phyloP scores from a whole-genome alignment of 2,329 filamentous ascomycete genomes.

The Fusarium odoratissimum region DNA sequence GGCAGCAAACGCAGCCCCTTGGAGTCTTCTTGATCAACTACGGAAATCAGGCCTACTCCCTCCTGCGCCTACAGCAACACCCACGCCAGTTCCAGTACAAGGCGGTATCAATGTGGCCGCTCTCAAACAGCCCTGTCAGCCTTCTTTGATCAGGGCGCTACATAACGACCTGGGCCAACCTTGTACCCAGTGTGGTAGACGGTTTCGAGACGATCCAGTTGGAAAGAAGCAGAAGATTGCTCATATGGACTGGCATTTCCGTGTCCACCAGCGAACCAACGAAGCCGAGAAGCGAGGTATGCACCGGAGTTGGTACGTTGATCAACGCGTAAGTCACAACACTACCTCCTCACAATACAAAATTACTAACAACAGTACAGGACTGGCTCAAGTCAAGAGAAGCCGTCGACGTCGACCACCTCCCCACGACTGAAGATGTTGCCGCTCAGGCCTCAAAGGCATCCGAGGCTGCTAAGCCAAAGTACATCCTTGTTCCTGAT shows the following conservation, averaged over 20 bases:
- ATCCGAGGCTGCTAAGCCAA: conserved; percentile 60
- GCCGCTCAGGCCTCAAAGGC: conserved; percentile 51
- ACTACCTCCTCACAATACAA: neutral
- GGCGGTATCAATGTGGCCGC: conserved; percentile 73
- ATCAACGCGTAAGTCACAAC: conserved; percentile 75
- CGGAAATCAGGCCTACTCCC: conserved; percentile 74
- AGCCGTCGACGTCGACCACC: conserved; percentile 73
- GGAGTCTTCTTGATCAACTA: conserved; percentile 74
- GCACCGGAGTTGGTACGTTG: conserved; percentile 94
- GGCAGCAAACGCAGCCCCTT: conserved; percentile 58
- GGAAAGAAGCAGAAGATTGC: conserved; percentile 88
- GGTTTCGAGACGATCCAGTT: conserved; percentile 81
- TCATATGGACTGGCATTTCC: conserved; percentile 99
- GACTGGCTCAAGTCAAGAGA: conserved; percentile 93
- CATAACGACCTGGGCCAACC: conserved; percentile 87
- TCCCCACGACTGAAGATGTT: conserved; percentile 49
- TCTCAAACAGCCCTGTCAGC: conserved; percentile 79
- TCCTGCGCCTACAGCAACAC: conserved; percentile 55
- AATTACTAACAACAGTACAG: conserved; percentile 56
- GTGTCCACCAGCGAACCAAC: conserved; percentile 87
- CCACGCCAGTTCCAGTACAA: conserved; percentile 56
- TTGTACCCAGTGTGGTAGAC: conserved; percentile 90
- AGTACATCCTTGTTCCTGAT: conserved; percentile 87
- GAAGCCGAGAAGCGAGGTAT: conserved; percentile 88
- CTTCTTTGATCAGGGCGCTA: conserved; percentile 77